Percentiles rank a stretch among this genome's conserved stretches.
phyloP scores from a whole-genome alignment of 2,329 filamentous ascomycete genomes.

The Aspergillus sp. region DNA sequence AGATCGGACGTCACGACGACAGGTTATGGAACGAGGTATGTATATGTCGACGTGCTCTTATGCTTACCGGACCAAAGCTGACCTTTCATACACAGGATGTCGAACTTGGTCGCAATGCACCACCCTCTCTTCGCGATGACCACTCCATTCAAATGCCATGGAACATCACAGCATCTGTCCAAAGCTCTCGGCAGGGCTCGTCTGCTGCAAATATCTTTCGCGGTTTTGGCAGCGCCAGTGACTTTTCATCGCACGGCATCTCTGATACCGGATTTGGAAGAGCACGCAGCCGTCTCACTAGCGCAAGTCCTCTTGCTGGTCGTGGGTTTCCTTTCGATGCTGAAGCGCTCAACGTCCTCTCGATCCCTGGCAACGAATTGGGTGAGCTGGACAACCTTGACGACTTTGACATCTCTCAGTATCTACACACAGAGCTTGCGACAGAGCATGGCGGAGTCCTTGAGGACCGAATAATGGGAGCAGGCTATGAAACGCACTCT shows the following conservation, averaged over 20 bases:
- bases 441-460: background rate
- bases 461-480: slow-evolving; percentile 19
- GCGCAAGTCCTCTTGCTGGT: slow-evolving; percentile 63
- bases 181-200: slow-evolving; percentile 53
- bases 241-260: slow-evolving; percentile 31
- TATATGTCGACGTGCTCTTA: background rate
- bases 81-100: slow-evolving; percentile 45
- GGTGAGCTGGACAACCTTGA: slow-evolving; percentile 28
- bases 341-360: slow-evolving; percentile 27
- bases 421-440: slow-evolving; percentile 38
- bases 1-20: slow-evolving; percentile 38
- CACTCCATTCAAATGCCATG: slow-evolving; percentile 68
- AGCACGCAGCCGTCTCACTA: slow-evolving; percentile 56
- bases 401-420: slow-evolving; percentile 33
- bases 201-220: slow-evolving; percentile 33
- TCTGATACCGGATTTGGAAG: slow-evolving; percentile 35
- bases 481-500: slow-evolving; percentile 34
- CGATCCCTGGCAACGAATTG: slow-evolving; percentile 23
- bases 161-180: slow-evolving; percentile 62
- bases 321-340: slow-evolving; percentile 44
- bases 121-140: slow-evolving; percentile 67
- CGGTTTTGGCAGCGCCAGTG: slow-evolving; percentile 40
- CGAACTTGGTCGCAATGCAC: slow-evolving; percentile 71
- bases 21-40: slow-evolving; percentile 42
- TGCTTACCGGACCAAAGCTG: background rate